A percentile compares a stretch with the other conserved stretches of the same genome.
phyloP scores from a whole-genome alignment of 2,329 filamentous ascomycete genomes.

The Rhexocercosporidium sp. region DNA sequence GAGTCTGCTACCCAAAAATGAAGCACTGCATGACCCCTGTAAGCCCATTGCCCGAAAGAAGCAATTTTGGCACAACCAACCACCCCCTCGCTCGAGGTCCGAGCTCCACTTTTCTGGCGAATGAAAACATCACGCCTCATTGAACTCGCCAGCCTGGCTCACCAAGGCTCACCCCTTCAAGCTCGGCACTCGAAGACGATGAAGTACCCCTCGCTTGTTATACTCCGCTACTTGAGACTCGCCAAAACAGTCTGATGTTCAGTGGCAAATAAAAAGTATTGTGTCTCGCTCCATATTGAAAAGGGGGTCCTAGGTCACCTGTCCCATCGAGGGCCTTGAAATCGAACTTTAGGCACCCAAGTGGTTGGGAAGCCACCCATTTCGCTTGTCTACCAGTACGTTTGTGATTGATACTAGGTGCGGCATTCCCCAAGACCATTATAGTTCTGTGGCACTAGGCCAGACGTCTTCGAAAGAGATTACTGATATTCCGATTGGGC shows the following conservation, averaged over 20 bases:
- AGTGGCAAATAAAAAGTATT: not conserved
- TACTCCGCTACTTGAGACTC: not conserved
- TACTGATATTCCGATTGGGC: conserved; percentile 7
- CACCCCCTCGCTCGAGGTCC: not conserved
- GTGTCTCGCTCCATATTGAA: not conserved
- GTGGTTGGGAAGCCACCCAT: not conserved
- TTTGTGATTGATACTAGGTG: not conserved
- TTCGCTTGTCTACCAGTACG: not conserved
- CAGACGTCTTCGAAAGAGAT: not conserved
- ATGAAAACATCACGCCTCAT: conserved; percentile 9
- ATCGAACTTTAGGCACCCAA: not conserved
- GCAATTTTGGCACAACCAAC: conserved; percentile 5
- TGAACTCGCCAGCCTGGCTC: not conserved
- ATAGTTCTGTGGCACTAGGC: not conserved
- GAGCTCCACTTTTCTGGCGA: not conserved
- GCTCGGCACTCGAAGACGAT: not conserved
- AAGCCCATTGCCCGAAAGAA: not conserved
- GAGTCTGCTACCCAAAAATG: not conserved
- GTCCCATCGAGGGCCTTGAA: not conserved
- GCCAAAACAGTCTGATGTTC: not conserved
- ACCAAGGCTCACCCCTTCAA: not conserved
- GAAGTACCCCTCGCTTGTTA: not conserved
- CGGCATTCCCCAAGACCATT: not conserved
- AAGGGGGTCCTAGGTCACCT: not conserved
- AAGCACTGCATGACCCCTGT: not conserved